Conservation (phyloP, 2,329 filamentous ascomycete genomes). For the Fusarium sacchari region DNA sequence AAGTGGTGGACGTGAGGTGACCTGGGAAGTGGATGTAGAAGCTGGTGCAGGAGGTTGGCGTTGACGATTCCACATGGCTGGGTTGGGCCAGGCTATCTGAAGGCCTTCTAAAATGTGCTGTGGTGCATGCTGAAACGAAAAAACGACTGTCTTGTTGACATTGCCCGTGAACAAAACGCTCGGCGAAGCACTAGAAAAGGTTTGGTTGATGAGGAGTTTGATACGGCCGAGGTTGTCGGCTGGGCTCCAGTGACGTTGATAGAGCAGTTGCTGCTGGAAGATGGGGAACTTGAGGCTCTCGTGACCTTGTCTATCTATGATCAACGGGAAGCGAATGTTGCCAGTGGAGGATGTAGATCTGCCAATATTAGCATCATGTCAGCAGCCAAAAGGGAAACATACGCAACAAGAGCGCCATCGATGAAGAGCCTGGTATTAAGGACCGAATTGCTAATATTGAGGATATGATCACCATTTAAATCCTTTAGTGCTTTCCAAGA, state of each 20-base stretch:
- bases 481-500: constrained; percentile 71
- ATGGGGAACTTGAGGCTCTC: constrained; percentile 75
- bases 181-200: constrained; percentile 66
- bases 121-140: constrained; percentile 88
- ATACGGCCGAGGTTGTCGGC: constrained; percentile 78
- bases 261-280: constrained; percentile 75
- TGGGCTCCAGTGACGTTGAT: constrained; percentile 76
- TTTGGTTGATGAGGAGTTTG: constrained; percentile 79
- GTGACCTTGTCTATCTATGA: constrained; percentile 65
- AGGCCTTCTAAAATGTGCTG: constrained; percentile 77
- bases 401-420: constrained; percentile 74
- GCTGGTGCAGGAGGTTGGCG: not conserved
- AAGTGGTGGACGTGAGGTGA: constrained; percentile 43
- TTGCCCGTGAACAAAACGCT: constrained; percentile 66
- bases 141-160: constrained; percentile 77
- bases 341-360: constrained; percentile 67
- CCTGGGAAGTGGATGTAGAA: constrained; percentile 48
- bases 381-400: constrained; percentile 1
- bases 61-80: constrained; percentile 69
- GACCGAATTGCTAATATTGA: constrained; percentile 61
- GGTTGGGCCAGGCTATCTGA: constrained; percentile 83
- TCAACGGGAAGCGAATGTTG: constrained; percentile 60
- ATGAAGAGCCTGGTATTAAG: constrained; percentile 76
- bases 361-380: not conserved
- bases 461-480: not conserved